A percentile compares a stretch with the other conserved stretches of the same genome.
Conservation (phyloP, 352 stramenopile species). For the Globisporangium polare region DNA sequence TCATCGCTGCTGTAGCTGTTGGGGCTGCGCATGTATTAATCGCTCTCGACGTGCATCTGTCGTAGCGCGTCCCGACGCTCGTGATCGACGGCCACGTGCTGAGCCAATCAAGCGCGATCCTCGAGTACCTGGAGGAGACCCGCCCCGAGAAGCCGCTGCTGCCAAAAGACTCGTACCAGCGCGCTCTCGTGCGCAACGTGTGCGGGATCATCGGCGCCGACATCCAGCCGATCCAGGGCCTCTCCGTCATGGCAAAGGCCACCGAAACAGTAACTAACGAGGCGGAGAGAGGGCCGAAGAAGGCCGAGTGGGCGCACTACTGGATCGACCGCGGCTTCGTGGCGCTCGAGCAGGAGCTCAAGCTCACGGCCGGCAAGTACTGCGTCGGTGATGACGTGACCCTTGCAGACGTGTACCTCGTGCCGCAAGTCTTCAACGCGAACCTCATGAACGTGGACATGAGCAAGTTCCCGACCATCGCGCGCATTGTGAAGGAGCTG, state of each 20-base stretch:
- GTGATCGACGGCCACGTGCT: conserved; percentile 69
- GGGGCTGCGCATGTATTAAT: no score
- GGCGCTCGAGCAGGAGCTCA: conserved; percentile 68
- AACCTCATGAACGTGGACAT: conserved; percentile 88
- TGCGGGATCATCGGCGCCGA: conserved; percentile 89
- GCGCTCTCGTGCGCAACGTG: conserved; percentile 81
- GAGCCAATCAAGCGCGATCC: conserved; percentile 87
- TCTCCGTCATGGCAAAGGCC: conserved; percentile 60
- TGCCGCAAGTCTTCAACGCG: conserved; percentile 93
- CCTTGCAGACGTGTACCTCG: conserved; percentile 87
- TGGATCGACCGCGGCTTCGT: conserved; percentile 84
- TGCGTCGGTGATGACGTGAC: conserved; percentile 79
- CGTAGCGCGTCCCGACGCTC: conserved; percentile 71
- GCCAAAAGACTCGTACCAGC: conserved; percentile 58
- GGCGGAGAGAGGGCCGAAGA: conserved; percentile 38
- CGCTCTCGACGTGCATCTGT: no score
- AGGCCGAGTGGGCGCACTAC: conserved; percentile 52
- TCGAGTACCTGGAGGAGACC: conserved; percentile 92
- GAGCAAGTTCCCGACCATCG: conserved; percentile 81
- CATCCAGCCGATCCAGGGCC: conserved; percentile 91
- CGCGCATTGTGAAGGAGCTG: conserved; percentile 65
- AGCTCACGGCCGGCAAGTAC: conserved; percentile 52
- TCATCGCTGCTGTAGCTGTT: neutral
- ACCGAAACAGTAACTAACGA: no score
- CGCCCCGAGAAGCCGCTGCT: conserved; percentile 69